These are phyloP conservation scores for Exophiala lecanii-corni DNA, from an alignment of 2,329 filamentous ascomycete species.

Conservation along the genomic window DNA sequence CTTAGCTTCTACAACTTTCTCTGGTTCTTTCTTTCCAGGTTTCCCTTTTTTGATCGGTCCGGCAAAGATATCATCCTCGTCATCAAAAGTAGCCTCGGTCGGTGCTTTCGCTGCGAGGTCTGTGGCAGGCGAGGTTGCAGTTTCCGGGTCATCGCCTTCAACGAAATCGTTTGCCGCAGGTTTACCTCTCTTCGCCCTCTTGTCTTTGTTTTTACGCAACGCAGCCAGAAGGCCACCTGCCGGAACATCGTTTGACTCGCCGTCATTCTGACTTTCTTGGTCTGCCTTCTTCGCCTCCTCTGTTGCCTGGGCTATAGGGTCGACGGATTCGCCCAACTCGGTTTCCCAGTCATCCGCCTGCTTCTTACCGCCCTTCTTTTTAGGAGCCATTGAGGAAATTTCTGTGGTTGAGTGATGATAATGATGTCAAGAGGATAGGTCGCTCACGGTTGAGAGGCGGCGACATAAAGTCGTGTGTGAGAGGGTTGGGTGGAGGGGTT, in stretches of 20 bases:
- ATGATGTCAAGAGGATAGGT: slow-evolving; percentile 13
- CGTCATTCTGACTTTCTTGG: slow-evolving; percentile 48
- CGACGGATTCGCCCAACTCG: slow-evolving; percentile 75
- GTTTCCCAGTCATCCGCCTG: slow-evolving; percentile 90
- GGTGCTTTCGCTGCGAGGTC: slow-evolving; percentile 64
- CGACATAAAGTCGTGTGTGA: slow-evolving; percentile 26
- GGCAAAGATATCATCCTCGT: slow-evolving; percentile 82
- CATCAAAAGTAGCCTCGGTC: slow-evolving; percentile 74
- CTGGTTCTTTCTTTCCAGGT: slow-evolving; percentile 46
- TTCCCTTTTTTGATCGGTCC: slow-evolving; percentile 68
- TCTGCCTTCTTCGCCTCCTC: slow-evolving; percentile 42
- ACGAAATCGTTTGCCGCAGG: slow-evolving; percentile 66
- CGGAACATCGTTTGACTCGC: slow-evolving; percentile 44
- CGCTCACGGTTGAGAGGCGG: slow-evolving; percentile 27
- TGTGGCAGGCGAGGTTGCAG: slow-evolving; percentile 38
- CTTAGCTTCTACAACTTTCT: slow-evolving; percentile 41
- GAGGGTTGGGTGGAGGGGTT: slow-evolving; percentile 2
- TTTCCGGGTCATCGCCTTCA: slow-evolving; percentile 60
- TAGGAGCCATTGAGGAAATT: slow-evolving; percentile 68
- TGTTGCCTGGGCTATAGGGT: slow-evolving; percentile 52
- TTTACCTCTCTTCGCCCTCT: slow-evolving; percentile 87
- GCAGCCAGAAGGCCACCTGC: slow-evolving; percentile 72
- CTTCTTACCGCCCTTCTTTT: slow-evolving; percentile 85
- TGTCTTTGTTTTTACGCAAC: slow-evolving; percentile 75
- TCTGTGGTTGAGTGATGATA: slow-evolving; percentile 6